Conservation (phyloP, 2,329 filamentous ascomycete species). For the Penicillium thymicola region DNA sequence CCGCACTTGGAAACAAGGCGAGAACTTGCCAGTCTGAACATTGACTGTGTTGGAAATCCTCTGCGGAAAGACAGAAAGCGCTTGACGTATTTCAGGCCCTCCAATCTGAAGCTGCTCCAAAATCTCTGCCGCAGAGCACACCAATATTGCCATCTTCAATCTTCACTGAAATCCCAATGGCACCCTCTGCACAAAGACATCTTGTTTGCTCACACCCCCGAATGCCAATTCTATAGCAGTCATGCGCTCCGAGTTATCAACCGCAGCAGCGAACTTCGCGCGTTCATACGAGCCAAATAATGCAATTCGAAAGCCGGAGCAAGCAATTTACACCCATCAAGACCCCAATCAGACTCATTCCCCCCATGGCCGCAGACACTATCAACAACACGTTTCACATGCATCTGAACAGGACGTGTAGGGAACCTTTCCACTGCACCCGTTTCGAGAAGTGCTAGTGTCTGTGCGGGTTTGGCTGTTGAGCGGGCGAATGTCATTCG, state of each 20-base stretch:
- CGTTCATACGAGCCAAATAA: conserved; percentile 37
- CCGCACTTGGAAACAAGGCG: background rate
- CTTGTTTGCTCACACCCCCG: conserved; percentile 38
- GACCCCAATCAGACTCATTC: conserved; percentile 40
- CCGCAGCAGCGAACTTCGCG: conserved; percentile 38
- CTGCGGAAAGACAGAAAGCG: background rate
- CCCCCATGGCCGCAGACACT: conserved; percentile 33
- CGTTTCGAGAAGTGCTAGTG: conserved; percentile 46
- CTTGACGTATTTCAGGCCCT: conserved; percentile 24
- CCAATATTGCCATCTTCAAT: conserved; percentile 49
- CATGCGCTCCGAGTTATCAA: conserved; percentile 48
- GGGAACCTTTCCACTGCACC: conserved; percentile 37
- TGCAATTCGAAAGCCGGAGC: conserved; percentile 45
- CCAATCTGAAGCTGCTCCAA: conserved; percentile 45
- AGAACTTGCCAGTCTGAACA: background rate
- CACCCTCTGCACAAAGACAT: conserved; percentile 37
- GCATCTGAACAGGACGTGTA: conserved; percentile 39
- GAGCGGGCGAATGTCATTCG: conserved; percentile 47
- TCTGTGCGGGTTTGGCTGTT: conserved; percentile 47
- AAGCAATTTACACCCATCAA: conserved; percentile 50
- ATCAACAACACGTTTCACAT: conserved; percentile 38
- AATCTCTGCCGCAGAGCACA: conserved; percentile 45
- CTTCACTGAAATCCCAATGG: conserved; percentile 48
- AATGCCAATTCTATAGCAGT: conserved; percentile 48
- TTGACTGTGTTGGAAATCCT: background rate